Conservation (phyloP, 2,329 filamentous ascomycete genomes). For the Geosmithia putterillii region DNA sequence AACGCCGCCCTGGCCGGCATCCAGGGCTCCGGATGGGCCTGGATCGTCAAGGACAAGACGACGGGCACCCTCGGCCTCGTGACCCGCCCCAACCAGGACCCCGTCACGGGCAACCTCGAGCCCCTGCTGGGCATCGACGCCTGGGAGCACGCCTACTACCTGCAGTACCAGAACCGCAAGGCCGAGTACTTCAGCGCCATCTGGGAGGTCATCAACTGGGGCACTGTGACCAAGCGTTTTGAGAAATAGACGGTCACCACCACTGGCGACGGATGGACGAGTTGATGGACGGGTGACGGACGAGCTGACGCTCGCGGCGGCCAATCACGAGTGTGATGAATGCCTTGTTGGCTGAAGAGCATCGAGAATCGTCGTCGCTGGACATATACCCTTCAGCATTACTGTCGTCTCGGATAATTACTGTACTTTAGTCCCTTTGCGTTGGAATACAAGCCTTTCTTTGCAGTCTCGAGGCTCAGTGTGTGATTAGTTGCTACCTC, state of each 20-base stretch:
- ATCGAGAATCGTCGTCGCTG: too few relatives aligned
- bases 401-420: too few relatives aligned
- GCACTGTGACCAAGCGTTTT: slow-evolving; percentile 71
- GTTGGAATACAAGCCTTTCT: too few relatives aligned
- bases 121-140: slow-evolving; percentile 85
- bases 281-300: too few relatives aligned
- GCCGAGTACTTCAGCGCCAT: slow-evolving; percentile 88
- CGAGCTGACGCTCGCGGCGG: too few relatives aligned
- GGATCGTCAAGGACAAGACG: slow-evolving; percentile 64
- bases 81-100: slow-evolving; percentile 78
- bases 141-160: slow-evolving; percentile 93
- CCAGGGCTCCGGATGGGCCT: slow-evolving; percentile 84
- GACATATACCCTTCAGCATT: too few relatives aligned
- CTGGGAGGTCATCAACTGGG: slow-evolving; percentile 96
- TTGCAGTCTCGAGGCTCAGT: too few relatives aligned
- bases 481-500: too few relatives aligned
- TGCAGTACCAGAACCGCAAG: slow-evolving; percentile 96
- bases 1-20: slow-evolving; percentile 59
- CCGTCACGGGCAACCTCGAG: slow-evolving; percentile 69
- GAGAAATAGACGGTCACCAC: slow-evolving; percentile 26
- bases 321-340: too few relatives aligned
- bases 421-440: too few relatives aligned
- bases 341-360: too few relatives aligned
- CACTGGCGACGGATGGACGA: too few relatives aligned
- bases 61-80: slow-evolving; percentile 50